A percentile compares a stretch with the other conserved stretches of the same genome.
Evolutionary conservation across 169 alveolate species (phyloP).

Genomic region (Plasmodium relictum): DNA sequence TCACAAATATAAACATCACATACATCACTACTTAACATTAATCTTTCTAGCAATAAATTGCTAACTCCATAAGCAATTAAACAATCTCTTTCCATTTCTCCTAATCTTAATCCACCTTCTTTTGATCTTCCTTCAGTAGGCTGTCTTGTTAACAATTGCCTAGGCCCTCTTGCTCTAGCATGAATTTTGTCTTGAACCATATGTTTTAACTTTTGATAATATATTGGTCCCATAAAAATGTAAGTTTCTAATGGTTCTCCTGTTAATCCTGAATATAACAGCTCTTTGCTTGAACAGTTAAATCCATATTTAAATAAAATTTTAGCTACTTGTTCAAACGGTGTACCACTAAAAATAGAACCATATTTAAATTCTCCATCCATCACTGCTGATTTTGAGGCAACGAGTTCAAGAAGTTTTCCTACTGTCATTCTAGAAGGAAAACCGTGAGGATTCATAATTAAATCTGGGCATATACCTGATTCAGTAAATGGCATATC

Average conservation of each 20-base stretch:
- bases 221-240: conserved; percentile 99
- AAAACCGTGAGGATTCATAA: conserved; percentile 99
- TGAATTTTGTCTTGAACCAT: conserved; percentile 99
- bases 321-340: conserved; percentile 93
- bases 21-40: conserved; percentile 97
- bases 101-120: conserved; percentile 99
- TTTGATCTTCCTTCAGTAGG: conserved; percentile 99
- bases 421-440: conserved; percentile 99
- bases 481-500: conserved; percentile 98
- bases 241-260: conserved; percentile 98
- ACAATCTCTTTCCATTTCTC: conserved; percentile 99
- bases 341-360: conserved; percentile 98
- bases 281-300: conserved; percentile 94
- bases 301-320: conserved; percentile 96
- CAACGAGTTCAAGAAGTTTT: conserved; percentile 96
- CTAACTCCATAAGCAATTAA: conserved; percentile 99
- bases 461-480: conserved; percentile 99
- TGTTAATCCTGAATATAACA: conserved; percentile 94
- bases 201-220: conserved; percentile 99
- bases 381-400: conserved; percentile 97
- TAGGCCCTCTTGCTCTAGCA: conserved; percentile 99
- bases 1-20: conserved; percentile 97
- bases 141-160: conserved; percentile 97
- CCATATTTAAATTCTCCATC: conserved; percentile 97
- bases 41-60: conserved; percentile 96